phyloP scores from a whole-genome alignment of 176 grass and related monocot species.

The Zea mays region Zm-B73-REFERENCE-NAM-5.0 NC_050099.1:207873501-207874000 shows the following conservation, averaged over 20 bases:
- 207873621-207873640: conserved; percentile 83
- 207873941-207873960: neutral
- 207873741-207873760: too few species aligned
- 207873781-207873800: too few species aligned
- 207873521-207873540: conserved; percentile 84
- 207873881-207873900: neutral
- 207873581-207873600: conserved; percentile 64
- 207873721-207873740: neutral
- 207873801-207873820: too few species aligned
- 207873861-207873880: too few species aligned
- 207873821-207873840: too few species aligned
- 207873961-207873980: neutral
- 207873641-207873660: conserved; percentile 26
- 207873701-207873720: neutral
- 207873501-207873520: conserved; percentile 15
- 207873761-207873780: too few species aligned
- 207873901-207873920: too few species aligned
- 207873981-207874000: neutral
- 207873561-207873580: conserved; percentile 50
- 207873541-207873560: conserved; percentile 67
- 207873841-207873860: too few species aligned
- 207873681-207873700: too few species aligned
- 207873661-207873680: neutral
- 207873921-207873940: conserved; percentile 42
- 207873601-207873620: conserved; percentile 65